A percentile compares a stretch with the other conserved stretches of the same genome.
Evolutionary conservation across 2,329 filamentous ascomycete species (phyloP).

Genomic region (Falciphora oryzae): DNA sequence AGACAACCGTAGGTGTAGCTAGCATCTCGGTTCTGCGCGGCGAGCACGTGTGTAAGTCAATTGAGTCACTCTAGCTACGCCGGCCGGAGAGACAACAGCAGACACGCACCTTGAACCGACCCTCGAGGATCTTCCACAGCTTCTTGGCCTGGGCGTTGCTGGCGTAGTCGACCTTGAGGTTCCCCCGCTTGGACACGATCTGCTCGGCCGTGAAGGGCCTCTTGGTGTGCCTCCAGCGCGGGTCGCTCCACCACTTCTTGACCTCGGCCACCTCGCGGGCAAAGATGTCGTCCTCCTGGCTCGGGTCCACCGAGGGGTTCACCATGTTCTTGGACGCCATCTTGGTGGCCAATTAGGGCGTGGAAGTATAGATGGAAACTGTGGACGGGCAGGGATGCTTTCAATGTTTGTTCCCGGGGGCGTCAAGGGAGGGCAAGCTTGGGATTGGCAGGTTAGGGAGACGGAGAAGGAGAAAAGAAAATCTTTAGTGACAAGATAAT

Average conservation of each 20-base stretch:
- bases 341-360: constrained; percentile 20
- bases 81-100: too few relatives aligned
- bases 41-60: not conserved
- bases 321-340: constrained; percentile 62
- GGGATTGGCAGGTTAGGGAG: not conserved
- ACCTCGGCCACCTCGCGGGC: constrained; percentile 79
- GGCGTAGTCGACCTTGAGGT: constrained; percentile 83
- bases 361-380: constrained; percentile 5
- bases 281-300: constrained; percentile 61
- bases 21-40: constrained; percentile 51
- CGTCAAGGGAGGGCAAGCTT: not conserved
- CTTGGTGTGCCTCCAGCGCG: constrained; percentile 89
- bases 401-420: too few relatives aligned
- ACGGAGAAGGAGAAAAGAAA: constrained; percentile 14
- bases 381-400: constrained; percentile 1
- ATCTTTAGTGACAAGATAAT: not conserved
- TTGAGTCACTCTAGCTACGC: not conserved
- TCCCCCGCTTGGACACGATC: constrained; percentile 92
- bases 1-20: constrained; percentile 97
- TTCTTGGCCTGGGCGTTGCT: constrained; percentile 90
- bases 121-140: constrained; percentile 85
- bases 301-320: constrained; percentile 49
- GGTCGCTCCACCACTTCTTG: constrained; percentile 90
- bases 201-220: constrained; percentile 92
- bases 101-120: constrained; percentile 67